Percentiles rank a stretch among this genome's conserved stretches.
phyloP scores from a whole-genome alignment of 495 filamentous ascomycete species.

The Neurospora sublineolata region DNA sequence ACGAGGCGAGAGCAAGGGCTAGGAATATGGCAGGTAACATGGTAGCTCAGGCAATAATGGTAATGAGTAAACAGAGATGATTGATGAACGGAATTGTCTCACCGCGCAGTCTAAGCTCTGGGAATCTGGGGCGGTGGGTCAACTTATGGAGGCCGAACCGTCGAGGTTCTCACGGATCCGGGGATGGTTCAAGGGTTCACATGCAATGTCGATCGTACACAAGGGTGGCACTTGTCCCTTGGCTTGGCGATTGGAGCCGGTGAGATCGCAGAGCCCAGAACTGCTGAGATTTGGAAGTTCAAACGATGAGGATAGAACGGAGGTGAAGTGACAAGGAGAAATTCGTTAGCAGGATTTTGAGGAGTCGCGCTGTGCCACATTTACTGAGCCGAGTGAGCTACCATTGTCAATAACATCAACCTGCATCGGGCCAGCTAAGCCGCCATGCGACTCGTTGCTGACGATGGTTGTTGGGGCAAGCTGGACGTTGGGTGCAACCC shows the following conservation, averaged over 20 bases:
- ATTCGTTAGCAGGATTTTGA: not conserved
- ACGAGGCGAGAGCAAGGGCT: not conserved
- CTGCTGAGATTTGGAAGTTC: not conserved
- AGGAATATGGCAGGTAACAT: not conserved
- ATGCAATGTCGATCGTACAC: not conserved
- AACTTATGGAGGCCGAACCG: not conserved
- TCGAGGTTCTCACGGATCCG: not conserved
- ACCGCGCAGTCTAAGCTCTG: not conserved
- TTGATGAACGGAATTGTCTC: not conserved
- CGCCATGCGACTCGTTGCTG: not conserved
- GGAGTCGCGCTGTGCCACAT: not conserved
- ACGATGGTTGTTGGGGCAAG: not conserved
- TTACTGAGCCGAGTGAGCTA: not conserved
- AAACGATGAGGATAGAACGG: not conserved
- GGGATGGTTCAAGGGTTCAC: not conserved
- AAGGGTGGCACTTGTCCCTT: not conserved
- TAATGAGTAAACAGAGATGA: no score
- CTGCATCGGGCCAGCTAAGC: not conserved
- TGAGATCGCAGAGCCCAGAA: not conserved
- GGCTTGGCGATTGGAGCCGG: not conserved
- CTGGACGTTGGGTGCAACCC: not conserved
- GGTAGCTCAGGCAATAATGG: not conserved
- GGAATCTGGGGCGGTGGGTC: not conserved
- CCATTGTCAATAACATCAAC: not conserved
- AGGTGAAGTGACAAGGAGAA: not conserved